phyloP scores from a whole-genome alignment of 2,329 filamentous ascomycete genomes.

The Ceratocystis papillata region DNA sequence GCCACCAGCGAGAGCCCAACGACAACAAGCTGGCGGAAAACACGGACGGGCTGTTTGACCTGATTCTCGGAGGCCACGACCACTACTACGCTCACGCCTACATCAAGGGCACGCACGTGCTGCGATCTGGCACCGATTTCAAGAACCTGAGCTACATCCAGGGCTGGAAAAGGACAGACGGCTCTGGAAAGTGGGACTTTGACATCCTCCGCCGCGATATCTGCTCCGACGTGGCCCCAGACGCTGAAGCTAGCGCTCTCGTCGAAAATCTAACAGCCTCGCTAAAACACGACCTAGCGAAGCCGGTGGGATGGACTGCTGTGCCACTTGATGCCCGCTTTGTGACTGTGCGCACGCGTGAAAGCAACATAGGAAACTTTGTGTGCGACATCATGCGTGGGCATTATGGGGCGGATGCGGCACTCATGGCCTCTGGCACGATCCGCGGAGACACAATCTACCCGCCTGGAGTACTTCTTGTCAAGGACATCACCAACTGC shows the following conservation, averaged over 20 bases:
- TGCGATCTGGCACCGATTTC: conserved; percentile 85
- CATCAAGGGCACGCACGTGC: conserved; percentile 68
- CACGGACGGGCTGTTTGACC: conserved; percentile 63
- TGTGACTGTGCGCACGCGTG: conserved; percentile 62
- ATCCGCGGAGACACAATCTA: conserved; percentile 85
- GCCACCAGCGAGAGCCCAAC: conserved; percentile 80
- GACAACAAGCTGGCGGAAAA: conserved; percentile 75
- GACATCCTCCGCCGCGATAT: conserved; percentile 66
- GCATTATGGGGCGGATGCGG: conserved; percentile 70
- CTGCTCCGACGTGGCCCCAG: conserved; percentile 48
- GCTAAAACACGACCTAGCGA: conserved; percentile 66
- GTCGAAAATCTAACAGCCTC: conserved; percentile 52
- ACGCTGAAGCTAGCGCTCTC: conserved; percentile 27
- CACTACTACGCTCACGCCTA: conserved; percentile 74
- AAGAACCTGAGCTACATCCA: conserved; percentile 87
- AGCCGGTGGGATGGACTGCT: conserved; percentile 72
- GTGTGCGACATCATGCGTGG: conserved; percentile 83
- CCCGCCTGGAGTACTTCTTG: conserved; percentile 61
- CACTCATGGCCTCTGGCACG: conserved; percentile 74
- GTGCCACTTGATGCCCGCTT: conserved; percentile 78
- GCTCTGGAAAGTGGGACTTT: conserved; percentile 55
- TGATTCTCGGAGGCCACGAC: conserved; percentile 81
- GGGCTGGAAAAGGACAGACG: conserved; percentile 41
- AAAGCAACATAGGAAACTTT: conserved; percentile 84
- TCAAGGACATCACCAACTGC: conserved; percentile 77